Percentiles rank a stretch among this genome's conserved stretches.
Evolutionary conservation across 768 basidiomycete species (phyloP).

Genomic region (Trametes coccinea): DNA sequence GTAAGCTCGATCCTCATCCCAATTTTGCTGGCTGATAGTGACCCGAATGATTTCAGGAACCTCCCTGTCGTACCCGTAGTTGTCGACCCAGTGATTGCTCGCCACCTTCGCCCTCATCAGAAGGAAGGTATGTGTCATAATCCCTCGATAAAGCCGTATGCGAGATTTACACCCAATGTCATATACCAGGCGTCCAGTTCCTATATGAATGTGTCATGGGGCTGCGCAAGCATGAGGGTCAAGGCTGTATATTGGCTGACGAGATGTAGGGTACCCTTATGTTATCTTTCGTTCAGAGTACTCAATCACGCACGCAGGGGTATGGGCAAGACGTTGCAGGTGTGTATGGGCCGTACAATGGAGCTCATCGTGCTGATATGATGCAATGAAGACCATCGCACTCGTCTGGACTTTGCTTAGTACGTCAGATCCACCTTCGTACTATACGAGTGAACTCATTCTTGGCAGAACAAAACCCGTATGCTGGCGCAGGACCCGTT

Average conservation of each 20-base stretch:
- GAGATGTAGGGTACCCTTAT: slow-evolving; percentile 64
- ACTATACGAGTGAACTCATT: background rate
- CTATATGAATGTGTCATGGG: slow-evolving; percentile 98
- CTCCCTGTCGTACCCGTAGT: slow-evolving; percentile 77
- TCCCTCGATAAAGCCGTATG: background rate
- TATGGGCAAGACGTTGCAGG: slow-evolving; percentile 94
- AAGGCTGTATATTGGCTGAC: slow-evolving; percentile 95
- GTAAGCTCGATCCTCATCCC: slow-evolving; percentile 36
- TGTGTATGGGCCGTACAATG: slow-evolving; percentile 24
- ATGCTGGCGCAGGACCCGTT: slow-evolving; percentile 51
- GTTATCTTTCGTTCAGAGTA: background rate
- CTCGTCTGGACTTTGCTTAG: slow-evolving; percentile 92
- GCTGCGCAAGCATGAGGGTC: slow-evolving; percentile 83
- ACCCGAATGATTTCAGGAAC: slow-evolving; percentile 42
- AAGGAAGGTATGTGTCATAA: slow-evolving; percentile 61
- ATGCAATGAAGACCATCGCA: slow-evolving; percentile 68
- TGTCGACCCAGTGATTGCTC: slow-evolving; percentile 80
- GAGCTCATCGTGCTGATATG: slow-evolving; percentile 1
- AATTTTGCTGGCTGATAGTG: background rate
- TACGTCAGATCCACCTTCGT: slow-evolving; percentile 37
- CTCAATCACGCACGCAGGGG: slow-evolving; percentile 57
- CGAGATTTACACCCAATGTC: background rate
- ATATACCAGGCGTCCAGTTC: slow-evolving; percentile 68
- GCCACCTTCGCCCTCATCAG: slow-evolving; percentile 85
- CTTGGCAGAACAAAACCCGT: slow-evolving; percentile 78